Evolutionary conservation across 2,329 filamentous ascomycete genomes (phyloP).

Genomic region (Calonectria montana): DNA sequence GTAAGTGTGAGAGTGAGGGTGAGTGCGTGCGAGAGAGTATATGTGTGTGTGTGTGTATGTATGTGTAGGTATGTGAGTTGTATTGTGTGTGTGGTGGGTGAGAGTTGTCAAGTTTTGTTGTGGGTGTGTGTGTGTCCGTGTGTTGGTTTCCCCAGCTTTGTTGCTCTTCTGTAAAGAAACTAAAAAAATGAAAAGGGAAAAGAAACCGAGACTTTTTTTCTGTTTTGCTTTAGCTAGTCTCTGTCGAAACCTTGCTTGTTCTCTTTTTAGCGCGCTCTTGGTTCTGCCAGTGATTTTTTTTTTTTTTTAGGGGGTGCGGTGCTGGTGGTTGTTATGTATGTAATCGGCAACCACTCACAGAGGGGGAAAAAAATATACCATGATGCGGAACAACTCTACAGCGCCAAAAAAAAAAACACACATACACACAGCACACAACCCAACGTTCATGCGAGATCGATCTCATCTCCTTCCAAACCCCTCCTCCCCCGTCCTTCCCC

Average conservation of each 20-base stretch:
- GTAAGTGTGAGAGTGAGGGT: background rate
- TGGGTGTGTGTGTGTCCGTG: background rate
- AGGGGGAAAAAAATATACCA: background rate
- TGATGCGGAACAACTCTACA: too few species aligned
- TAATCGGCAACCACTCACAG: constrained; percentile 5
- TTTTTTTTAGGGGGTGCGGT: constrained; percentile 5
- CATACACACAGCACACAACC: background rate
- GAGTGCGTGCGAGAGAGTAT: too few species aligned
- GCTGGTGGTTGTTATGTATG: background rate
- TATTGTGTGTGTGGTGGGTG: background rate
- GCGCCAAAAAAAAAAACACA: background rate
- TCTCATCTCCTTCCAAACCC: background rate
- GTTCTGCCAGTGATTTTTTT: background rate
- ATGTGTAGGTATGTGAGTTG: background rate
- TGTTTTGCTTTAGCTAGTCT: background rate
- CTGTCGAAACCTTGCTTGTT: constrained; percentile 1
- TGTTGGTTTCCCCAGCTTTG: background rate
- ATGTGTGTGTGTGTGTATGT: too few species aligned
- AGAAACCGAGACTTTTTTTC: background rate
- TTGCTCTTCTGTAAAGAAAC: background rate
- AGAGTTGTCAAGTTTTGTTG: background rate
- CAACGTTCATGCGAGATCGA: constrained; percentile 32
- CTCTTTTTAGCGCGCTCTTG: background rate
- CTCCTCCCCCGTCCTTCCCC: background rate
- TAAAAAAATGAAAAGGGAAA: background rate